Conservation (phyloP, 2,329 filamentous ascomycete genomes). For the Hysterium pulicare region DNA sequence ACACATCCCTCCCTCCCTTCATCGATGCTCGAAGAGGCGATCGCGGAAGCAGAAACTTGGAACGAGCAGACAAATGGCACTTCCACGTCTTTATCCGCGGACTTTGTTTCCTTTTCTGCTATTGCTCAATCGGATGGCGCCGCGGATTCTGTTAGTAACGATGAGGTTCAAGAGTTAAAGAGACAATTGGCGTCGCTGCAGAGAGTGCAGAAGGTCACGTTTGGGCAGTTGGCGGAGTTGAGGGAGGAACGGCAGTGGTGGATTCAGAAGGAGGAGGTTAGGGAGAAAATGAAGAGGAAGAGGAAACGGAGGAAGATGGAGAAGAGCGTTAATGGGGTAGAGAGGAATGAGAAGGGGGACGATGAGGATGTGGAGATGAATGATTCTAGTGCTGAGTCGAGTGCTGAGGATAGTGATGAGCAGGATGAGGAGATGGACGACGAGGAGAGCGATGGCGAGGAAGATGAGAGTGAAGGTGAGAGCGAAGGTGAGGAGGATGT, state of each 20-base stretch:
- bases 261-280: constrained; percentile 27
- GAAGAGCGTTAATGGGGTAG: not conserved
- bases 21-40: constrained; percentile 36
- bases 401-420: not conserved
- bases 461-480: too few species aligned
- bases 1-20: constrained; percentile 43
- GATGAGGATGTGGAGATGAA: constrained; percentile 2
- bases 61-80: constrained; percentile 4
- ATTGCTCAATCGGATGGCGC: constrained; percentile 6
- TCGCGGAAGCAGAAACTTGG: constrained; percentile 34
- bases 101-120: constrained; percentile 28
- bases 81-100: constrained; percentile 18
- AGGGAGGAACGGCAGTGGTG: constrained; percentile 41
- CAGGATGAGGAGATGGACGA: constrained; percentile 1
- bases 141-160: constrained; percentile 11
- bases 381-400: not conserved
- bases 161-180: constrained; percentile 34
- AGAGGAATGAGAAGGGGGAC: not conserved
- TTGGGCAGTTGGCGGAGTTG: constrained; percentile 44
- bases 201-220: constrained; percentile 44
- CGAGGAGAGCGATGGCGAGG: too few species aligned
- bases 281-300: constrained; percentile 15
- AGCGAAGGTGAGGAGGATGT: not conserved
- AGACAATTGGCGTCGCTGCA: constrained; percentile 43
- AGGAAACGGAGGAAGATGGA: constrained; percentile 1